Percentiles rank a stretch among this genome's conserved stretches.
phyloP scores from a whole-genome alignment of 2,329 filamentous ascomycete species.

The Claviceps pazoutovae region DNA sequence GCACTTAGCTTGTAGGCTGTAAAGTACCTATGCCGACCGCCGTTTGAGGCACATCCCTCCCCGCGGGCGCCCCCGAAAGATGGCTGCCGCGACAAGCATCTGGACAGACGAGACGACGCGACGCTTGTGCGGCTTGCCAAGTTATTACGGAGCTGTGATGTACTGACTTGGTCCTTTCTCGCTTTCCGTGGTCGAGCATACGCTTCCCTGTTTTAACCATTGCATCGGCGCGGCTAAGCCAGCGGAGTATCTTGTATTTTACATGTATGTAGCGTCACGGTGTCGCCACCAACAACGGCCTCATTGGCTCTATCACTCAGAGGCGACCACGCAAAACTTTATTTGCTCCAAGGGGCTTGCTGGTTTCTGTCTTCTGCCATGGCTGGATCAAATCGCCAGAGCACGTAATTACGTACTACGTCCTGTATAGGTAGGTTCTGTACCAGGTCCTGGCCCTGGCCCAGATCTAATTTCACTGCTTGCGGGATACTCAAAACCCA shows the following conservation, averaged over 20 bases:
- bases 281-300: slow-evolving; percentile 1
- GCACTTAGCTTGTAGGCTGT: no score
- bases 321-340: neutral
- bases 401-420: neutral
- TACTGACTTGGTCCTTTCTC: neutral
- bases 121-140: no score
- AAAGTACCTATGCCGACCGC: neutral
- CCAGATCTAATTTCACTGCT: neutral
- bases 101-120: no score
- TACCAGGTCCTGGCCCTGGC: neutral
- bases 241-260: neutral
- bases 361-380: neutral
- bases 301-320: neutral
- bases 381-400: neutral
- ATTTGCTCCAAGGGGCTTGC: neutral
- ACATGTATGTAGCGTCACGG: neutral
- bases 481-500: neutral
- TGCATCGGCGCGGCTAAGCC: neutral
- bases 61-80: neutral
- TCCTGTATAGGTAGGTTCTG: no score
- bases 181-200: neutral
- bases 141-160: no score
- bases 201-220: neutral
- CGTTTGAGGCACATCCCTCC: neutral
- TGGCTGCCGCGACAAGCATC: neutral